Evolutionary conservation across 2,329 filamentous ascomycete genomes (phyloP).

Genomic region (Penicillium olsonii): DNA sequence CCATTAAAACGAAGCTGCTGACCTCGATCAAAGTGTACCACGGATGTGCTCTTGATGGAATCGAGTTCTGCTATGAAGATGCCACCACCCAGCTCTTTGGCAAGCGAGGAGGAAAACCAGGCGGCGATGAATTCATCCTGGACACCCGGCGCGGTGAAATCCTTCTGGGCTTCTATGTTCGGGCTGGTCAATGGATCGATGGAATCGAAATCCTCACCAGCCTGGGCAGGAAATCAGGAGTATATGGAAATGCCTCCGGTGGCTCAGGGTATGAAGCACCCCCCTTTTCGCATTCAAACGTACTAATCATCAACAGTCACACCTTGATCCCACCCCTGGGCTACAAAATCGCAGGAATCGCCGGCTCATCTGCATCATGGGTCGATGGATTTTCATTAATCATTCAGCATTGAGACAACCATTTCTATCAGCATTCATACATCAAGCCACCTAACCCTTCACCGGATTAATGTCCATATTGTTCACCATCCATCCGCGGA

Average conservation of each 20-base stretch:
- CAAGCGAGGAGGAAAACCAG: constrained; percentile 69
- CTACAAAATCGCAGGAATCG: constrained; percentile 84
- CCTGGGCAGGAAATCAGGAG: constrained; percentile 77
- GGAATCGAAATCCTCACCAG: constrained; percentile 88
- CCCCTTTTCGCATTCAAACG: neutral
- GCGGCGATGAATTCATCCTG: constrained; percentile 74
- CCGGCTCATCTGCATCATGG: constrained; percentile 78
- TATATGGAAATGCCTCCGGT: constrained; percentile 79
- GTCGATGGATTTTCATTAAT: constrained; percentile 84
- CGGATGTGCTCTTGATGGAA: constrained; percentile 73
- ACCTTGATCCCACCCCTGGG: constrained; percentile 86
- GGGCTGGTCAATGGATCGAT: constrained; percentile 79
- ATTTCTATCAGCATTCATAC: neutral
- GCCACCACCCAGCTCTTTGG: constrained; percentile 82
- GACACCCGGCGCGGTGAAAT: constrained; percentile 83
- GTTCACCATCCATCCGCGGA: neutral
- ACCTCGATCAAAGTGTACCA: constrained; percentile 75
- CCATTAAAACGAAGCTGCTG: constrained; percentile 70
- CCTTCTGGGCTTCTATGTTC: constrained; percentile 80
- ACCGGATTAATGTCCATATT: neutral
- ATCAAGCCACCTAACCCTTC: neutral
- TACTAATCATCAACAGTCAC: constrained; percentile 58
- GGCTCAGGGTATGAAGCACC: constrained; percentile 72
- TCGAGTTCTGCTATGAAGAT: constrained; percentile 94
- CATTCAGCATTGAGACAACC: constrained; percentile 61